Percentiles rank a stretch among this genome's conserved stretches.
These are phyloP conservation scores for Pythium sp. DNA, from an alignment of 352 stramenopile species.

Conservation along the genomic window DNA sequence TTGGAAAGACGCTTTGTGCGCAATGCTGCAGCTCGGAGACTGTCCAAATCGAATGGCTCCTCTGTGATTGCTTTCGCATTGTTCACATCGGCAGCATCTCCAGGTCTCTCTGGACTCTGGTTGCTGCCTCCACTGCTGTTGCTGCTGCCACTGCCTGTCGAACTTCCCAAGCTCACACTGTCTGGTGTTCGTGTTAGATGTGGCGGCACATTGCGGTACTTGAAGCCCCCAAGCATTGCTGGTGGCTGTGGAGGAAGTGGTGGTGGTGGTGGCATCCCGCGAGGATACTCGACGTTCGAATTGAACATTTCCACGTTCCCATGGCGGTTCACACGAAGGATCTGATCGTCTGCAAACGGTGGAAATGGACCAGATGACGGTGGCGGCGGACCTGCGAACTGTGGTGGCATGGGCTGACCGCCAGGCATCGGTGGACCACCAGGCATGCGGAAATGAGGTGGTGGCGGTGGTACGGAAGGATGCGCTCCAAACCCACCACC, in stretches of 20 bases:
- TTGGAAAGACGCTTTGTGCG: constrained; percentile 44
- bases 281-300: constrained; percentile 12
- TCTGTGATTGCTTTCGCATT: not conserved
- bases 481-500: constrained; percentile 3
- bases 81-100: not conserved
- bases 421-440: not conserved
- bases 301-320: constrained; percentile 54
- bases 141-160: not conserved
- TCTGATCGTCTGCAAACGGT: constrained; percentile 49
- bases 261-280: constrained; percentile 7
- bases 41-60: constrained; percentile 50
- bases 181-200: constrained; percentile 18
- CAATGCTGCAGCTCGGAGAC: constrained; percentile 60
- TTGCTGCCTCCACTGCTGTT: constrained; percentile 9
- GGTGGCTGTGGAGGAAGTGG: constrained; percentile 15
- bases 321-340: constrained; percentile 72
- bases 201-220: constrained; percentile 35
- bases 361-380: constrained; percentile 6
- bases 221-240: constrained; percentile 31
- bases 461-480: constrained; percentile 1
- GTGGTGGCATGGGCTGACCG: constrained; percentile 6
- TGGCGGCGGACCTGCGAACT: not conserved
- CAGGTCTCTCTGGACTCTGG: not conserved
- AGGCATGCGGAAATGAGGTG: constrained; percentile 7
- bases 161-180: not conserved